A percentile compares a stretch with the other conserved stretches of the same genome.
These are phyloP conservation scores for Endocarpon pusillum DNA, from an alignment of 495 filamentous ascomycete species.

Conservation along the genomic window DNA sequence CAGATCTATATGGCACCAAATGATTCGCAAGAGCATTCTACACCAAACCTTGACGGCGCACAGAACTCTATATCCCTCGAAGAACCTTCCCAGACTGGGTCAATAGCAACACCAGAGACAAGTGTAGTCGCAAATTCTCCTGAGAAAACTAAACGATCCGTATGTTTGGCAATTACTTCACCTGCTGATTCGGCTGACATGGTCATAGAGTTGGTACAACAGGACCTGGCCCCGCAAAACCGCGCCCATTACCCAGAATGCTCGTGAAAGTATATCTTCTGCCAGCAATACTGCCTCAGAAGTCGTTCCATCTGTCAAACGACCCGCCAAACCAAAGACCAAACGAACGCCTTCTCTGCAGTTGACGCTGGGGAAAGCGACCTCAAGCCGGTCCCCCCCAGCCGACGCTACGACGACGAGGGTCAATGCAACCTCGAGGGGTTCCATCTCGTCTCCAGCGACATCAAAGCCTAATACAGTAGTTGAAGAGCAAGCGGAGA, in stretches of 20 bases:
- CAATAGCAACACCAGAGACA: no score
- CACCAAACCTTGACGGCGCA: no score
- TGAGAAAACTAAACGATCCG: no score
- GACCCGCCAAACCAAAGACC: constrained; percentile 13
- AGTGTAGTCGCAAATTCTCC: no score
- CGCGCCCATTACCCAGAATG: constrained; percentile 53
- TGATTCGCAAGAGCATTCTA: no score
- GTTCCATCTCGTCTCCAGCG: constrained; percentile 17
- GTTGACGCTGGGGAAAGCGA: constrained; percentile 22
- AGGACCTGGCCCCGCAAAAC: constrained; percentile 57
- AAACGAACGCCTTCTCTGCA: constrained; percentile 22
- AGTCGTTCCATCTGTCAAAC: constrained; percentile 16
- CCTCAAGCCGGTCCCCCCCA: constrained; percentile 30
- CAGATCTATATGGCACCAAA: no score
- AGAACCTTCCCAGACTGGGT: no score
- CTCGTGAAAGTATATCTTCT: constrained; percentile 58
- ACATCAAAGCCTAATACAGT: not conserved
- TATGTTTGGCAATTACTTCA: no score
- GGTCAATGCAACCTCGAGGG: constrained; percentile 32
- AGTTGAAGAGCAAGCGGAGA: not conserved
- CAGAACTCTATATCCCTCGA: no score
- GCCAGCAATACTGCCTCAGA: constrained; percentile 29
- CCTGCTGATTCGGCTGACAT: no score
- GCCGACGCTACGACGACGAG: constrained; percentile 29
- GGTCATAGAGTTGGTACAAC: constrained; percentile 30